Percentiles rank a stretch among this genome's conserved stretches.
These are phyloP conservation scores for Fusarium penzigii DNA, from an alignment of 2,329 filamentous ascomycete species.

Conservation along the genomic window DNA sequence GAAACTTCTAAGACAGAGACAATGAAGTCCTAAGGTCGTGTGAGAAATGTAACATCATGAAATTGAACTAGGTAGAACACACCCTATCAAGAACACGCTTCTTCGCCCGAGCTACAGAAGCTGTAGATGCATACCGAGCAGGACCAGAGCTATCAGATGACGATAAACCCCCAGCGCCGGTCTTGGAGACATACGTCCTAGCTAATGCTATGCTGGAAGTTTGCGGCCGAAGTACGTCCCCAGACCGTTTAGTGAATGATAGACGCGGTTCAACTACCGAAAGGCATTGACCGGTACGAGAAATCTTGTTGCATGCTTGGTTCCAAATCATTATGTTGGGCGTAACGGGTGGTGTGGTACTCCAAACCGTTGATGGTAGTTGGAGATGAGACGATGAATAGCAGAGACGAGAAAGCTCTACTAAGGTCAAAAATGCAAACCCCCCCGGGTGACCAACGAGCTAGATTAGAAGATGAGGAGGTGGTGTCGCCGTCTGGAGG, in stretches of 20 bases:
- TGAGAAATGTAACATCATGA: slow-evolving; percentile 7
- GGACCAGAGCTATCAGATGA: slow-evolving; percentile 16
- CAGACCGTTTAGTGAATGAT: background rate
- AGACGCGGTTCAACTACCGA: slow-evolving; percentile 9
- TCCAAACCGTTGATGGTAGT: slow-evolving; percentile 3
- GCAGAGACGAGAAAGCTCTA: slow-evolving; percentile 7
- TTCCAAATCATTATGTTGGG: slow-evolving; percentile 41
- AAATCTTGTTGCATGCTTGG: slow-evolving; percentile 42
- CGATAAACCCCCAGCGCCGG: slow-evolving; percentile 5
- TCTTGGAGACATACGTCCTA: slow-evolving; percentile 12
- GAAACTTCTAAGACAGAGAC: slow-evolving; percentile 84
- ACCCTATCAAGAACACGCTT: slow-evolving; percentile 37
- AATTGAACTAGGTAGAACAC: slow-evolving; percentile 7
- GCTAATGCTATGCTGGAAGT: too few species aligned
- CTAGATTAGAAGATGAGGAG: slow-evolving; percentile 6
- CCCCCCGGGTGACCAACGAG: slow-evolving; percentile 21
- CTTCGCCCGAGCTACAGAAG: slow-evolving; percentile 31
- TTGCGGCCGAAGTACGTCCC: too few species aligned
- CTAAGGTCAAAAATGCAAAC: slow-evolving; percentile 5
- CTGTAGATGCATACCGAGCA: slow-evolving; percentile 32
- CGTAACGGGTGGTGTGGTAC: slow-evolving; percentile 18
- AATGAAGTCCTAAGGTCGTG: slow-evolving; percentile 68
- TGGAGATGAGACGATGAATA: slow-evolving; percentile 2
- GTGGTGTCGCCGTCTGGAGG: slow-evolving; percentile 20
- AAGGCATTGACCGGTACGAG: slow-evolving; percentile 26